Evolutionary conservation across 805 yeast genomes (phyloP).

Genomic region (Kurtzmaniella cleridarum): DNA sequence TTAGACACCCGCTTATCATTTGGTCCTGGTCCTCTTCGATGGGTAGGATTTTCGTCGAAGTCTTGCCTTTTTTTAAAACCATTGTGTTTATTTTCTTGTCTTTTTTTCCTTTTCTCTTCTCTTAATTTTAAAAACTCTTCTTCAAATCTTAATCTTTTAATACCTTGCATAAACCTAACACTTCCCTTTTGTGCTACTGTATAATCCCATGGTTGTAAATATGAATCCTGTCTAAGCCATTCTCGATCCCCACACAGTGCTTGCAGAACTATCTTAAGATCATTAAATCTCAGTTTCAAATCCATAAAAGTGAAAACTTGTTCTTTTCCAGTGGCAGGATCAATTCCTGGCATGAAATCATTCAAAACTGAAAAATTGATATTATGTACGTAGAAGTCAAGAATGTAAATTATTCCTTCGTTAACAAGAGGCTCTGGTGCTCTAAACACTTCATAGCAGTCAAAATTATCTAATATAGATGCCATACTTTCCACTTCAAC

Average conservation of each 20-base stretch:
- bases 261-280: slow-evolving; percentile 29
- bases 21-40: no score
- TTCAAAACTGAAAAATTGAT: slow-evolving; percentile 47
- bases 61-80: no score
- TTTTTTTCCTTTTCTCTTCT: background rate
- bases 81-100: no score
- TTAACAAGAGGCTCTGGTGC: slow-evolving; percentile 41
- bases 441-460: slow-evolving; percentile 29
- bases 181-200: slow-evolving; percentile 33
- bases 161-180: slow-evolving; percentile 48
- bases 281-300: slow-evolving; percentile 38
- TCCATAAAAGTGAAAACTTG: slow-evolving; percentile 43
- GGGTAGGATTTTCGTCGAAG: no score
- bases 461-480: slow-evolving; percentile 26
- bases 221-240: slow-evolving; percentile 40
- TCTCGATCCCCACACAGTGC: slow-evolving; percentile 16
- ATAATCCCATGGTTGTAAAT: slow-evolving; percentile 42
- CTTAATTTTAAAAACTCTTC: slow-evolving; percentile 23
- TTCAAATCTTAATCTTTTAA: slow-evolving; percentile 42
- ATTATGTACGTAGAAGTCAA: slow-evolving; percentile 58
- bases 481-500: slow-evolving; percentile 14
- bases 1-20: no score
- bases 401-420: slow-evolving; percentile 51
- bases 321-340: slow-evolving; percentile 36
- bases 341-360: slow-evolving; percentile 33